phyloP scores from a whole-genome alignment of 768 basidiomycete genomes.

The Collybia mongolica region DNA sequence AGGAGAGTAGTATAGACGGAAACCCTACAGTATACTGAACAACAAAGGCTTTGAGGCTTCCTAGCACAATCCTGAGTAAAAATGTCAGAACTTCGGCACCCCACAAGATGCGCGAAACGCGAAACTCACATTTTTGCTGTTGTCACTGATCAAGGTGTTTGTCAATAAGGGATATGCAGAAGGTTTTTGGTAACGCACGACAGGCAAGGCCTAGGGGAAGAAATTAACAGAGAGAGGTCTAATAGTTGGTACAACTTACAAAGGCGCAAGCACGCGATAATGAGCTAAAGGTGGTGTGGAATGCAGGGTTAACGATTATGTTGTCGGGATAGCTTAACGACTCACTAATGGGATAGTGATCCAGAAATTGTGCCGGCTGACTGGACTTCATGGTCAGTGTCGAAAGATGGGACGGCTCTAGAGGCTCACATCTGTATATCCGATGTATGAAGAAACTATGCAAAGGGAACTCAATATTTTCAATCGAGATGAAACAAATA shows the following conservation, averaged over 20 bases:
- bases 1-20: too few species aligned
- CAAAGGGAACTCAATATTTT: not conserved
- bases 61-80: slow-evolving; percentile 10
- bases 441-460: slow-evolving; percentile 37
- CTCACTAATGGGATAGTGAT: slow-evolving; percentile 34
- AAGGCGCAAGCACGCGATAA: slow-evolving; percentile 32
- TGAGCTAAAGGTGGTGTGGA: slow-evolving; percentile 6
- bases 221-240: not conserved
- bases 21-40: slow-evolving; percentile 9
- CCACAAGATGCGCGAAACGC: too few species aligned
- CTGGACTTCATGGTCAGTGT: slow-evolving; percentile 15
- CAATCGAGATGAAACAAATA: not conserved
- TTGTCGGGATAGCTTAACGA: not conserved
- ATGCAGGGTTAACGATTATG: not conserved
- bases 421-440: slow-evolving; percentile 37
- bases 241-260: slow-evolving; percentile 1
- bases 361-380: slow-evolving; percentile 30
- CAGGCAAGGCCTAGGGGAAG: slow-evolving; percentile 20
- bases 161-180: not conserved
- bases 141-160: slow-evolving; percentile 5
- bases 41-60: slow-evolving; percentile 11
- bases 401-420: not conserved
- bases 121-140: slow-evolving; percentile 11
- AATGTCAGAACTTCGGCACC: not conserved
- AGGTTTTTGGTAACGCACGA: slow-evolving; percentile 12